A percentile compares a stretch with the other conserved stretches of the same genome.
These are phyloP conservation scores for Turnera subulata DNA, from an alignment of 345 rosid species.

Conservation along the genomic window DNA sequence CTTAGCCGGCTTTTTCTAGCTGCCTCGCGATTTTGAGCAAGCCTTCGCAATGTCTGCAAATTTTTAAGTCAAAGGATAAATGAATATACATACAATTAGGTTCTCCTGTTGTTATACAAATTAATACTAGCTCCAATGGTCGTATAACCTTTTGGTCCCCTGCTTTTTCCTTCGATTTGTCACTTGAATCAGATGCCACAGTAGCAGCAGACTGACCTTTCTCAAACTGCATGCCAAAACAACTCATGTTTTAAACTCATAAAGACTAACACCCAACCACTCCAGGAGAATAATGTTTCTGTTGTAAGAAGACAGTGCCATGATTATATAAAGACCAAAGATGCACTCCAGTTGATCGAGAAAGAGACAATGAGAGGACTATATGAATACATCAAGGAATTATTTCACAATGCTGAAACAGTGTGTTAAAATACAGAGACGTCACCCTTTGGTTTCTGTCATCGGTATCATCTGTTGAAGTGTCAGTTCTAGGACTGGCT, in stretches of 20 bases:
- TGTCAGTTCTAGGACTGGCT: slow-evolving; percentile 83
- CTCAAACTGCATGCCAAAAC: slow-evolving; percentile 54
- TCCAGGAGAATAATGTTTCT: too few relatives aligned
- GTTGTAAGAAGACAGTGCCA: not conserved
- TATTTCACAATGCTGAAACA: not conserved
- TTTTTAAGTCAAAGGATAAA: slow-evolving; percentile 7
- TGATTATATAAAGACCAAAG: not conserved
- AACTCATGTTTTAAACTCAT: slow-evolving; percentile 9
- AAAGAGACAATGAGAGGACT: not conserved
- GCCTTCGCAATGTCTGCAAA: slow-evolving; percentile 78
- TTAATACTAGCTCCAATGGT: slow-evolving; percentile 2
- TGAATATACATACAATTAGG: not conserved
- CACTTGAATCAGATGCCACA: slow-evolving; percentile 77
- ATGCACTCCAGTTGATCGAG: not conserved
- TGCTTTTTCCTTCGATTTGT: slow-evolving; percentile 78
- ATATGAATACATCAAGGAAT: not conserved
- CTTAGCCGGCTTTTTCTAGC: slow-evolving; percentile 94
- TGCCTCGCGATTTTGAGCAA: slow-evolving; percentile 99
- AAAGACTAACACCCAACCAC: slow-evolving; percentile 5
- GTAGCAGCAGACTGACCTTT: slow-evolving; percentile 44
- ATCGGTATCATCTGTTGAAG: slow-evolving; percentile 84
- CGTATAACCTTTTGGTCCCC: slow-evolving; percentile 72
- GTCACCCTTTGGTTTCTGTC: slow-evolving; percentile 75
- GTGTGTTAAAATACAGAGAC: slow-evolving; percentile 2
- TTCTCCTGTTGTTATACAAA: not conserved